phyloP scores from a whole-genome alignment of 805 yeast genomes.

The Metschnikowia reukaufii region DNA sequence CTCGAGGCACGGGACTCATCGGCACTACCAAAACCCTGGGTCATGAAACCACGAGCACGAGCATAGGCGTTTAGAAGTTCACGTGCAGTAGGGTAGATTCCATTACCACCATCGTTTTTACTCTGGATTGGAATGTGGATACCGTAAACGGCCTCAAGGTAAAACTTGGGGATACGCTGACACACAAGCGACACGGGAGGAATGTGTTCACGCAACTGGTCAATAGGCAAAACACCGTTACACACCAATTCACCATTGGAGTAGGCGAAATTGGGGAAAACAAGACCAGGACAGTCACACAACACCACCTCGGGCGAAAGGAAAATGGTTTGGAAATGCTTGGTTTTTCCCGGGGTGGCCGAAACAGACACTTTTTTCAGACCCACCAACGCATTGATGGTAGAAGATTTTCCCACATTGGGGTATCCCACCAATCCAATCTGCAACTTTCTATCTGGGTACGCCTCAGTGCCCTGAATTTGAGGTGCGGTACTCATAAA shows the following conservation, averaged over 20 bases:
- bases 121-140: constrained; percentile 78
- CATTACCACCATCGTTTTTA: constrained; percentile 83
- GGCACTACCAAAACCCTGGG: constrained; percentile 95
- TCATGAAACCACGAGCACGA: constrained; percentile 94
- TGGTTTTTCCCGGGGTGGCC: constrained; percentile 97
- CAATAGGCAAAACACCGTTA: constrained; percentile 98
- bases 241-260: constrained; percentile 96
- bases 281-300: constrained; percentile 99
- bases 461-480: constrained; percentile 54
- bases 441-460: constrained; percentile 62
- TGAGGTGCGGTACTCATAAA: constrained; percentile 79
- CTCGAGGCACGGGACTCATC: constrained; percentile 95
- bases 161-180: constrained; percentile 84
- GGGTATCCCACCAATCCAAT: constrained; percentile 98
- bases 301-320: constrained; percentile 78
- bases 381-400: constrained; percentile 94
- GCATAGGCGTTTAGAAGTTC: constrained; percentile 91
- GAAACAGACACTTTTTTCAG: constrained; percentile 98
- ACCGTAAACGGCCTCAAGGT: constrained; percentile 90
- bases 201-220: constrained; percentile 88
- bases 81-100: constrained; percentile 77
- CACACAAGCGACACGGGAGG: constrained; percentile 87
- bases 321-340: constrained; percentile 95
- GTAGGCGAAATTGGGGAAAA: constrained; percentile 95
- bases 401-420: constrained; percentile 92